Evolutionary conservation across 495 filamentous ascomycete species (phyloP).

Genomic region (Pseudoneurospora amorphoporcata): DNA sequence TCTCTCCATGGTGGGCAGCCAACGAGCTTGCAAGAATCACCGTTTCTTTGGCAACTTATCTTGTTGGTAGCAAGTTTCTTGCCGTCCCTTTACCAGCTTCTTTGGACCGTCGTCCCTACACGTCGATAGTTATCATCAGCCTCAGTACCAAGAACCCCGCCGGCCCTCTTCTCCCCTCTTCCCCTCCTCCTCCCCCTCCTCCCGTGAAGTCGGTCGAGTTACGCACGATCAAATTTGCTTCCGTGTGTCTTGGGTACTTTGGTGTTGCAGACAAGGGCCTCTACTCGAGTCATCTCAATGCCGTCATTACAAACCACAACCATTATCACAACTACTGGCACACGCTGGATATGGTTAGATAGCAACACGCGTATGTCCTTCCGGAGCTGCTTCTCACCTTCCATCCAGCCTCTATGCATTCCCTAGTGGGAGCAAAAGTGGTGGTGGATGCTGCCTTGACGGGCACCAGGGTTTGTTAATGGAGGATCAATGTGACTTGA

Average conservation of each 20-base stretch:
- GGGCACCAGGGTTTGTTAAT: not conserved
- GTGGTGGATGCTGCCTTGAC: not conserved
- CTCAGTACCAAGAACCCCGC: not conserved
- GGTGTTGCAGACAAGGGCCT: not conserved
- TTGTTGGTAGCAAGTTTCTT: not conserved
- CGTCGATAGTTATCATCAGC: not conserved
- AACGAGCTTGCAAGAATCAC: not conserved
- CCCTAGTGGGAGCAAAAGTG: not conserved
- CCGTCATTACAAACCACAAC: not conserved
- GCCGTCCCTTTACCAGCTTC: not conserved
- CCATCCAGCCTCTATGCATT: not conserved
- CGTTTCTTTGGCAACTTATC: not conserved
- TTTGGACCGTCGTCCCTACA: not conserved
- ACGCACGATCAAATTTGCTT: not conserved
- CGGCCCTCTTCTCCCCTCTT: not conserved
- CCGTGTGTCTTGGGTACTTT: not conserved
- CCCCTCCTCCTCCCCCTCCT: not conserved
- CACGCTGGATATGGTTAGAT: not conserved
- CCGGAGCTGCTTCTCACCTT: not conserved
- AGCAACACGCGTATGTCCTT: not conserved
- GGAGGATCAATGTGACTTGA: constrained; percentile 8
- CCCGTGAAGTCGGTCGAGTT: not conserved
- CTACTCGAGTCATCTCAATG: not conserved
- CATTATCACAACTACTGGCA: not conserved
- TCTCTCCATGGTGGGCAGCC: not conserved